These are phyloP conservation scores for Lactifluus pinguis DNA, from an alignment of 768 basidiomycete species.

Conservation along the genomic window DNA sequence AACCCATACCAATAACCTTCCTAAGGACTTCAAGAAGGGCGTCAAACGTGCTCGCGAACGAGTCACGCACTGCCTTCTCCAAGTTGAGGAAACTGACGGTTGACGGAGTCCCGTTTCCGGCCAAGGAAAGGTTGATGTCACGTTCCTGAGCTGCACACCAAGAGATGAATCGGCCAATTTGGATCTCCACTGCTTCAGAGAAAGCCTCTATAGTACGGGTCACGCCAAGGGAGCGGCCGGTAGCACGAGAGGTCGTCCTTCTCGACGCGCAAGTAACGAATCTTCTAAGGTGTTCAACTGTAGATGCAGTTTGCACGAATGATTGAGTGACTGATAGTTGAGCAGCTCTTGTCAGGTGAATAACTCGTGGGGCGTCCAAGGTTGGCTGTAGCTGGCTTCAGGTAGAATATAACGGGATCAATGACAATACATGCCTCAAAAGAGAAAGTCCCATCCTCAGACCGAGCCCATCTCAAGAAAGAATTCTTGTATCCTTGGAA, in stretches of 20 bases:
- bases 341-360: slow-evolving; percentile 58
- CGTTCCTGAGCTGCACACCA: slow-evolving; percentile 71
- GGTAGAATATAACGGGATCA: background rate
- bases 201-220: slow-evolving; percentile 75
- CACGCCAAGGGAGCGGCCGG: slow-evolving; percentile 15
- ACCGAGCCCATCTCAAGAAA: slow-evolving; percentile 33
- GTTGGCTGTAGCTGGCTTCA: slow-evolving; percentile 31
- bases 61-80: slow-evolving; percentile 48
- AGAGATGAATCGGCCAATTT: slow-evolving; percentile 47
- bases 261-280: slow-evolving; percentile 45
- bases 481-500: slow-evolving; percentile 65
- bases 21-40: slow-evolving; percentile 45
- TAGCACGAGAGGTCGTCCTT: slow-evolving; percentile 22
- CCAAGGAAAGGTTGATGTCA: slow-evolving; percentile 49
- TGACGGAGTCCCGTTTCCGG: slow-evolving; percentile 35
- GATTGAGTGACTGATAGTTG: slow-evolving; percentile 56
- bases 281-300: slow-evolving; percentile 50
- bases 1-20: slow-evolving; percentile 25
- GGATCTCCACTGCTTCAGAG: slow-evolving; percentile 59
- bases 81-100: slow-evolving; percentile 60
- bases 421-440: slow-evolving; percentile 23
- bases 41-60: slow-evolving; percentile 49
- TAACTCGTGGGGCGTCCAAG: slow-evolving; percentile 45
- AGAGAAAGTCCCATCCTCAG: slow-evolving; percentile 24
- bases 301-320: slow-evolving; percentile 52